Evolutionary conservation across 169 alveolate species (phyloP).

Genomic region (Ichthyophthirius multifiliis): DNA sequence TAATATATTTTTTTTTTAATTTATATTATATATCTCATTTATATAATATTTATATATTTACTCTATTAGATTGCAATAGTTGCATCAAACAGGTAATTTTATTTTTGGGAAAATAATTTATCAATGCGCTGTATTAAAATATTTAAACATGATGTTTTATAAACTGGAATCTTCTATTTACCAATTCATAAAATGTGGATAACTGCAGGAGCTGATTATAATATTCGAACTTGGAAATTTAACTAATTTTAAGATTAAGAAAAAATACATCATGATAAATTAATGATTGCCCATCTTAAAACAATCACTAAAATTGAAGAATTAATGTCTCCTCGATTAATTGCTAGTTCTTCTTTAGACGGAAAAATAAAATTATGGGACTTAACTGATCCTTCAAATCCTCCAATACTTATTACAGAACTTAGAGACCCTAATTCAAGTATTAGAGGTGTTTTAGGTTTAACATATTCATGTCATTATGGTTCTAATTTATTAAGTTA

Average conservation of each 20-base stretch:
- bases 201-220: conserved; percentile 59
- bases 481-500: conserved; percentile 76
- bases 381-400: conserved; percentile 54
- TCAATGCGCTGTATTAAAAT: conserved; percentile 13
- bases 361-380: conserved; percentile 75
- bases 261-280: conserved; percentile 7
- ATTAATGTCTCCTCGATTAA: conserved; percentile 57
- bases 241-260: neutral
- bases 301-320: conserved; percentile 71
- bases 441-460: conserved; percentile 66
- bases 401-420: conserved; percentile 31
- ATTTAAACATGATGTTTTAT: conserved; percentile 30
- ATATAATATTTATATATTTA: neutral
- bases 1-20: too few species aligned
- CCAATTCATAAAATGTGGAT: conserved; percentile 57
- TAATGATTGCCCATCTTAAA: conserved; percentile 60
- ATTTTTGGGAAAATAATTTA: conserved; percentile 51
- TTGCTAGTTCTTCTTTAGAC: conserved; percentile 77
- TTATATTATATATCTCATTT: too few species aligned
- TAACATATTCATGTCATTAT: conserved; percentile 74
- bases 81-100: conserved; percentile 39
- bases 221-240: conserved; percentile 47
- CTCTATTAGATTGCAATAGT: conserved; percentile 36
- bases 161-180: conserved; percentile 51
- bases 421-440: conserved; percentile 39